These are phyloP conservation scores for Chaetoscypha palmicola DNA, from an alignment of 2,329 filamentous ascomycete genomes.

Conservation along the genomic window DNA sequence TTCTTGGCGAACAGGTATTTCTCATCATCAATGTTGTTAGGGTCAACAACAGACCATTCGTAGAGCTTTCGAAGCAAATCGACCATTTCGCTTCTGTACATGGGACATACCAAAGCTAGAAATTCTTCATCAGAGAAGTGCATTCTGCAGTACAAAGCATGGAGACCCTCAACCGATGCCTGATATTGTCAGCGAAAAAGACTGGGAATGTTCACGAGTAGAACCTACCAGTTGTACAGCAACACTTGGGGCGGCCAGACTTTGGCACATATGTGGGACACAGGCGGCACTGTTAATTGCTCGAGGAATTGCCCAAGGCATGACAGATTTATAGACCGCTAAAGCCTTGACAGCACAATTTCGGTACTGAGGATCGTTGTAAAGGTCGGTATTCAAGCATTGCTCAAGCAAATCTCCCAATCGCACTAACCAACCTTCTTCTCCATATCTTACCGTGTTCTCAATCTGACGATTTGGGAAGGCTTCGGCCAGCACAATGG, in stretches of 20 bases:
- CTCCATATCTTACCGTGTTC: constrained; percentile 64
- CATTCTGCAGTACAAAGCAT: constrained; percentile 69
- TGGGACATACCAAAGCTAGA: constrained; percentile 66
- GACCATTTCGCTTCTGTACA: constrained; percentile 68
- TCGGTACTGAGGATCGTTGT: constrained; percentile 59
- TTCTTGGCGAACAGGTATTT: constrained; percentile 93
- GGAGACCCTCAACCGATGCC: constrained; percentile 77
- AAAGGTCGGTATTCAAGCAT: constrained; percentile 60
- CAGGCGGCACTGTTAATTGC: constrained; percentile 67
- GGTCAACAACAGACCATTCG: constrained; percentile 71
- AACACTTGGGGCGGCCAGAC: constrained; percentile 62
- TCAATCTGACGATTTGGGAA: constrained; percentile 62
- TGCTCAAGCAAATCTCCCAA: constrained; percentile 66
- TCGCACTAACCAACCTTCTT: constrained; percentile 81
- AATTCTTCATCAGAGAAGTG: constrained; percentile 75
- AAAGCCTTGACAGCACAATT: constrained; percentile 70
- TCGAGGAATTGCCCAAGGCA: constrained; percentile 83
- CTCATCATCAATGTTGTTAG: constrained; percentile 79
- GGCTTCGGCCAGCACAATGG: constrained; percentile 63
- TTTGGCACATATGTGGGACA: constrained; percentile 62
- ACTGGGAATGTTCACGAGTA: not conserved
- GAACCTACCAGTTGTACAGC: constrained; percentile 63
- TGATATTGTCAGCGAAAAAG: constrained; percentile 31
- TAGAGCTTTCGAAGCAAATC: constrained; percentile 67
- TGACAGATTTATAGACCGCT: constrained; percentile 67